These are phyloP conservation scores for Zymoseptoria ardabiliae DNA, from an alignment of 2,329 filamentous ascomycete species.

Conservation along the genomic window DNA sequence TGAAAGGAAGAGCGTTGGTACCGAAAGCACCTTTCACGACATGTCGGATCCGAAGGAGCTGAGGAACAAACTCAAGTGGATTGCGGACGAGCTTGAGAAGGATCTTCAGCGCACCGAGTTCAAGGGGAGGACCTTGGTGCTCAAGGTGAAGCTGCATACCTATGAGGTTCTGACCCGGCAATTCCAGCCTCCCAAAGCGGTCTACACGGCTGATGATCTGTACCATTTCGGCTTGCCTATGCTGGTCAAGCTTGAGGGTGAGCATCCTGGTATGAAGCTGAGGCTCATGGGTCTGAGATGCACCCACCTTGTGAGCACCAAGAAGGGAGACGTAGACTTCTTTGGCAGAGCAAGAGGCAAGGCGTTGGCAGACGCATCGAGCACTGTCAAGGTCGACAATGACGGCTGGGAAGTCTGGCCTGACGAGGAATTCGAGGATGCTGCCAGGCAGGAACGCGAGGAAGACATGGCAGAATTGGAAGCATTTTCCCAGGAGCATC, in stretches of 20 bases:
- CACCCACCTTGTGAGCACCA: conserved; percentile 79
- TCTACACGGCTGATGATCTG: conserved; percentile 69
- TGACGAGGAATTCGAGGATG: conserved; percentile 58
- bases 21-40: conserved; percentile 84
- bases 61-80: conserved; percentile 68
- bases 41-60: conserved; percentile 62
- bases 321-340: conserved; percentile 71
- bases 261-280: conserved; percentile 70
- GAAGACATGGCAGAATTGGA: conserved; percentile 57
- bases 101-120: conserved; percentile 73
- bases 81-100: conserved; percentile 77
- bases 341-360: conserved; percentile 51
- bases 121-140: conserved; percentile 81
- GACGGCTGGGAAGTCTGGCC: conserved; percentile 62
- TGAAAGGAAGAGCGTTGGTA: conserved; percentile 88
- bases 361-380: conserved; percentile 25
- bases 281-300: conserved; percentile 83
- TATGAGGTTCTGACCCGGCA: conserved; percentile 89
- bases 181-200: conserved; percentile 62
- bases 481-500: conserved; percentile 48
- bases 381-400: conserved; percentile 35
- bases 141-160: conserved; percentile 91
- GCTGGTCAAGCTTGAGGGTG: conserved; percentile 73
- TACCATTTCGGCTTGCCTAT: conserved; percentile 78
- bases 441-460: conserved; percentile 52